Conservation (phyloP, 305 asterid genomes). For the Solanum hybrid region DNA sequence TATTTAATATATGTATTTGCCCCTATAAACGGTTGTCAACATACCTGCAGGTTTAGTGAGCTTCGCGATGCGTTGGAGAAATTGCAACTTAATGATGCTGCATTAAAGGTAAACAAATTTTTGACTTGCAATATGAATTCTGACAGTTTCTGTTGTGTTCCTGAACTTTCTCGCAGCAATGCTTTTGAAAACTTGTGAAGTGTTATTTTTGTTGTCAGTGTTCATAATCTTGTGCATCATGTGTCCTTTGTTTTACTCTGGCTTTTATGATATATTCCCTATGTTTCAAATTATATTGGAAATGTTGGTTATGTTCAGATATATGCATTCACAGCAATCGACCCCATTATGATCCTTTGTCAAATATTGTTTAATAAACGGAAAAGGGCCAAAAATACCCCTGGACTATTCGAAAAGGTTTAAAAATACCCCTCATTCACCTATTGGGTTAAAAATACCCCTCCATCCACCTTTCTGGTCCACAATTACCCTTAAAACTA, state of each 20-base stretch:
- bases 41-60: constrained; percentile 60
- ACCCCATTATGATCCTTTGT: neutral
- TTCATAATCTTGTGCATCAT: neutral
- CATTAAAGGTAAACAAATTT: constrained; percentile 60
- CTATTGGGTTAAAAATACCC: too few relatives aligned
- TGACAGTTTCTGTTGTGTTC: neutral
- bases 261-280: neutral
- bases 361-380: neutral
- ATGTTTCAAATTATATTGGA: neutral
- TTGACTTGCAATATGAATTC: neutral
- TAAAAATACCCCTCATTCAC: too few relatives aligned
- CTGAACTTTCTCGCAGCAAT: neutral
- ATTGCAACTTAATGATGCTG: constrained; percentile 96
- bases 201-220: neutral
- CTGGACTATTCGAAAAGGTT: too few relatives aligned
- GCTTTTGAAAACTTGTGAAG: neutral
- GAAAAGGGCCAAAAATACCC: too few relatives aligned
- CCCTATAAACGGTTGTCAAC: neutral
- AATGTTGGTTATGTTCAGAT: neutral
- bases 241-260: neutral
- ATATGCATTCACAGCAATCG: neutral
- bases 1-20: neutral
- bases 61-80: constrained; percentile 97
- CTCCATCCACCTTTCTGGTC: too few relatives aligned
- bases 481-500: too few relatives aligned